These are phyloP conservation scores for Trapa bicornis DNA, from an alignment of 345 rosid species.

Conservation along the genomic window DNA sequence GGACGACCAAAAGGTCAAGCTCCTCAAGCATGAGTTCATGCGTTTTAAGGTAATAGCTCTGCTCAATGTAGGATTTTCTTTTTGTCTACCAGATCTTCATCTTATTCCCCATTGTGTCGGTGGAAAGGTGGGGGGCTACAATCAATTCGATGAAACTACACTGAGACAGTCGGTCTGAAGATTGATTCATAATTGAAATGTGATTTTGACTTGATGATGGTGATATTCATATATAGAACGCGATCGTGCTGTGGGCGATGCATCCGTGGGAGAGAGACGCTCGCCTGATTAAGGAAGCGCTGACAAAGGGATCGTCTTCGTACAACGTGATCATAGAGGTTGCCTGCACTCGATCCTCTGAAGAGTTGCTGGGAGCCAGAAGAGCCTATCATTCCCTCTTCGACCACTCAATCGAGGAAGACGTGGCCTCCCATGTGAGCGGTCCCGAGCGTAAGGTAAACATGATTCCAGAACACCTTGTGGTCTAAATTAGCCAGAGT, in stretches of 20 bases:
- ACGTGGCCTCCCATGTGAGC: constrained; percentile 41
- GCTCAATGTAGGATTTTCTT: background rate
- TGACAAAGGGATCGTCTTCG: constrained; percentile 35
- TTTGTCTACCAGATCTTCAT: too few relatives aligned
- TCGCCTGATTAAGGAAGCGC: constrained; percentile 50
- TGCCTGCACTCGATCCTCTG: constrained; percentile 70
- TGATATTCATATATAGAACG: constrained; percentile 32
- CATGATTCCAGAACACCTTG: background rate
- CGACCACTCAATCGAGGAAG: constrained; percentile 72
- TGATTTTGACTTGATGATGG: background rate
- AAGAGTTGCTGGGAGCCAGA: constrained; percentile 67
- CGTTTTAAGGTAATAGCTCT: constrained; percentile 55
- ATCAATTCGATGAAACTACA: background rate
- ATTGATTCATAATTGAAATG: background rate
- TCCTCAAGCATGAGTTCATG: constrained; percentile 60
- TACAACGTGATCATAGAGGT: constrained; percentile 56
- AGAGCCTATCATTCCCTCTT: constrained; percentile 89
- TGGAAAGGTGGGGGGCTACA: background rate
- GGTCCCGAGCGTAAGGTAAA: constrained; percentile 45
- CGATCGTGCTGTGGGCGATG: constrained; percentile 55
- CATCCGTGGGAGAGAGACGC: constrained; percentile 99
- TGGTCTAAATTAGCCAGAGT: background rate
- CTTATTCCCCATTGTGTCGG: too few relatives aligned
- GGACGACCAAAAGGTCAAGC: constrained; percentile 36
- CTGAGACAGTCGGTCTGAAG: background rate